Conservation (phyloP, 1,284 basidiomycete genomes). For the Malassezia japonica region DNA sequence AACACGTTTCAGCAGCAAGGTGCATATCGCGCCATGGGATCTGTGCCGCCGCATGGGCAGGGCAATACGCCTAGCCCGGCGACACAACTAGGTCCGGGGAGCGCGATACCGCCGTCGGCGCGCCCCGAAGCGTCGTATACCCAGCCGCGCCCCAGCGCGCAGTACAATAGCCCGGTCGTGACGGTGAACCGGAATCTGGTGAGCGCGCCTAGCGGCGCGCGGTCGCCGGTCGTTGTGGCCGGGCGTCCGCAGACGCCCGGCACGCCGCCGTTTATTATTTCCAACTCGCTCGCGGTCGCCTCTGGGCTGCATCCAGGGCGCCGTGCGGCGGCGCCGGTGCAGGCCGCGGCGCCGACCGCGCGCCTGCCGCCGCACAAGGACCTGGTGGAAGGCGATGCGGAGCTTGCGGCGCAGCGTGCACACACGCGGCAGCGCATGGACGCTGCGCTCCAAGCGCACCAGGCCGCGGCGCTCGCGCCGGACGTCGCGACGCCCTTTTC, state of each 20-base stretch:
- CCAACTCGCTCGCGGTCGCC: slow-evolving; percentile 13
- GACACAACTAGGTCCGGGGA: neutral
- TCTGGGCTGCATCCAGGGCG: slow-evolving; percentile 7
- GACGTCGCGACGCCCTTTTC: slow-evolving; percentile 31
- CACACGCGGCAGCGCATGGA: slow-evolving; percentile 1
- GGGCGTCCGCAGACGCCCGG: neutral
- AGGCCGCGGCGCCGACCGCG: neutral
- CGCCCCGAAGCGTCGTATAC: slow-evolving; percentile 10
- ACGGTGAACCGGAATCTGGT: slow-evolving; percentile 6
- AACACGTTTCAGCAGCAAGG: no score
- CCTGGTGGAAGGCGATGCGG: slow-evolving; percentile 10
- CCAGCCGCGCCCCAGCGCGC: neutral
- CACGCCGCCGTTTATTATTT: slow-evolving; percentile 17
- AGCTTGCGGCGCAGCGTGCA: slow-evolving; percentile 12
- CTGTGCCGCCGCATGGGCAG: slow-evolving; percentile 2
- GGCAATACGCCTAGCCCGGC: neutral
- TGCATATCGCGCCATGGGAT: slow-evolving; percentile 6
- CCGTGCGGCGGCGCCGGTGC: neutral
- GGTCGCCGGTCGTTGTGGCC: neutral
- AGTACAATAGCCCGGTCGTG: slow-evolving; percentile 11
- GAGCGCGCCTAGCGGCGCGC: neutral
- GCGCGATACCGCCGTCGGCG: neutral
- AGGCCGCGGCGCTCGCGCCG: slow-evolving; percentile 27
- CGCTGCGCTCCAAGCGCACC: slow-evolving; percentile 17
- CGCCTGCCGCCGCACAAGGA: slow-evolving; percentile 16